A percentile compares a stretch with the other conserved stretches of the same genome.
These are phyloP conservation scores for Panicum hallii DNA, from an alignment of 202 grass and related monocot species.

Conservation along the genomic window DNA sequence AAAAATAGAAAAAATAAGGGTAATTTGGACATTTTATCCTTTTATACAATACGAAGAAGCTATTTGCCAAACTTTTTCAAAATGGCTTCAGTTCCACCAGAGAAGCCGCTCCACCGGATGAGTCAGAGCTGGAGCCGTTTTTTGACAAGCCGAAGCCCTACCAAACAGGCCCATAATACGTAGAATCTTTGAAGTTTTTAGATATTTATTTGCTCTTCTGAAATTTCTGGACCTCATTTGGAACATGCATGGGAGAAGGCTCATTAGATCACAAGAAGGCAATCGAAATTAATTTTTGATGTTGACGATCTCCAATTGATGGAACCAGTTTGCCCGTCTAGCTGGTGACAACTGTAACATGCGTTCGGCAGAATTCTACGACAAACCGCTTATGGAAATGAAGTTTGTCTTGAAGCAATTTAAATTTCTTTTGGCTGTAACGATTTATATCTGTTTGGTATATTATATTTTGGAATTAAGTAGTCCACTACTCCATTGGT, in stretches of 20 bases:
- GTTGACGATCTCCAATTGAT: slow-evolving; percentile 6
- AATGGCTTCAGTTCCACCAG: too few relatives aligned
- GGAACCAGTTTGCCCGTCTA: slow-evolving; percentile 2
- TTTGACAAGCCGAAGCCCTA: too few relatives aligned
- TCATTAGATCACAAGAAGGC: not conserved
- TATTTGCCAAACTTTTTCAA: too few relatives aligned
- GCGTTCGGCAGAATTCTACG: not conserved
- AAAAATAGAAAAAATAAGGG: too few relatives aligned
- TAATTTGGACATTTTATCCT: too few relatives aligned
- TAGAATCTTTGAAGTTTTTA: not conserved
- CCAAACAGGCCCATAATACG: too few relatives aligned
- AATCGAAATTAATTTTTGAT: not conserved
- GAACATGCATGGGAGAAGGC: not conserved
- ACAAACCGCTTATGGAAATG: not conserved
- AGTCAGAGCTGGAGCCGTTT: too few relatives aligned
- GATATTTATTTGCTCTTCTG: slow-evolving; percentile 14
- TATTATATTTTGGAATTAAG: not conserved
- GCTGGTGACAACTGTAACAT: slow-evolving; percentile 16
- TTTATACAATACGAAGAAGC: too few relatives aligned
- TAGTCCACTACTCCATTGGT: not conserved
- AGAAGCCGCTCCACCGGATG: too few relatives aligned
- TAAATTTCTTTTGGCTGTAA: not conserved
- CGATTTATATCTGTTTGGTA: not conserved
- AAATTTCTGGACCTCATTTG: slow-evolving; percentile 6
- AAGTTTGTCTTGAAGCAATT: not conserved